Percentiles rank a stretch among this genome's conserved stretches.
These are phyloP conservation scores for Eurotiales sp. DNA, from an alignment of 2,329 filamentous ascomycete genomes.

Conservation along the genomic window DNA sequence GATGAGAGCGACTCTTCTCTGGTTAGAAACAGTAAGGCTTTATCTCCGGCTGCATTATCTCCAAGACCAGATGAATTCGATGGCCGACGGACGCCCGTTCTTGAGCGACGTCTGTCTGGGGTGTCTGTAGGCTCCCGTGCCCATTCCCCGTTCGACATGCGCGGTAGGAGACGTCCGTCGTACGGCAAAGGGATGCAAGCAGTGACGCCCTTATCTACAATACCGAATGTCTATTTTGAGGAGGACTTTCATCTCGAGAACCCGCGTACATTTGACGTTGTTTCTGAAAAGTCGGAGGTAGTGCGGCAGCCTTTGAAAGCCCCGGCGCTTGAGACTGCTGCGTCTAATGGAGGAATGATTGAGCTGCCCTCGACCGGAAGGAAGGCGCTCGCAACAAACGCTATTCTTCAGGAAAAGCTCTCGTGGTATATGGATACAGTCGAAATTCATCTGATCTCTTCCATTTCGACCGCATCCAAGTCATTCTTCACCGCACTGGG, in stretches of 20 bases:
- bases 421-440: slow-evolving; percentile 99
- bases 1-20: slow-evolving; percentile 57
- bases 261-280: slow-evolving; percentile 90
- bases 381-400: slow-evolving; percentile 91
- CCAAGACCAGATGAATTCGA: slow-evolving; percentile 48
- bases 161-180: slow-evolving; percentile 52
- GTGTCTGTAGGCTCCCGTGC: slow-evolving; percentile 43
- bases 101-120: slow-evolving; percentile 39
- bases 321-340: slow-evolving; percentile 49
- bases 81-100: slow-evolving; percentile 31
- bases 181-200: slow-evolving; percentile 57
- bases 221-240: slow-evolving; percentile 90
- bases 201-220: slow-evolving; percentile 82
- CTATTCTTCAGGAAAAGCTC: slow-evolving; percentile 94
- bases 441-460: slow-evolving; percentile 92
- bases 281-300: slow-evolving; percentile 95
- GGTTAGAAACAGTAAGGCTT: slow-evolving; percentile 42
- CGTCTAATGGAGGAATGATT: slow-evolving; percentile 56
- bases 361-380: slow-evolving; percentile 57
- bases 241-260: slow-evolving; percentile 94
- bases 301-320: slow-evolving; percentile 63
- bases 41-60: slow-evolving; percentile 15
- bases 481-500: slow-evolving; percentile 95
- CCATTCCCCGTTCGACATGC: slow-evolving; percentile 46
- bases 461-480: slow-evolving; percentile 90